These are phyloP conservation scores for Trametes sanguinea DNA, from an alignment of 768 basidiomycete species.

Conservation along the genomic window DNA sequence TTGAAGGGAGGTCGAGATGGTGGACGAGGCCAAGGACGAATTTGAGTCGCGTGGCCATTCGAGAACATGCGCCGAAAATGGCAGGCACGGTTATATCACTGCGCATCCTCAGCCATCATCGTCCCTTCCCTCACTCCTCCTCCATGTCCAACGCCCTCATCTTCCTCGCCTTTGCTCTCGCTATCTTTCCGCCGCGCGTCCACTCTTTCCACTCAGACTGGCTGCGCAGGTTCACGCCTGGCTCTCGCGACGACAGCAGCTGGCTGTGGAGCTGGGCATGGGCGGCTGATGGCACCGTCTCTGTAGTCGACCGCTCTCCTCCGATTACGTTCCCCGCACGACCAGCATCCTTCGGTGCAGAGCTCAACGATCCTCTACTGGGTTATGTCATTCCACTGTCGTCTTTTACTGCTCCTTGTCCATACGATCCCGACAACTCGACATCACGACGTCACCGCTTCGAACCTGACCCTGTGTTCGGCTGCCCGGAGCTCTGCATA, in stretches of 20 bases:
- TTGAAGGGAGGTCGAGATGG: not conserved
- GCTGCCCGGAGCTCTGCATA: constrained; percentile 70
- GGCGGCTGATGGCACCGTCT: constrained; percentile 52
- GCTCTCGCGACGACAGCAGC: constrained; percentile 31
- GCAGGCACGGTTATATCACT: constrained; percentile 17
- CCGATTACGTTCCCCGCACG: constrained; percentile 70
- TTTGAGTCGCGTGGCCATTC: constrained; percentile 5
- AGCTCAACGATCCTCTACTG: constrained; percentile 54
- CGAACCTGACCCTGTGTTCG: constrained; percentile 38
- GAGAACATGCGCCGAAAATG: constrained; percentile 11
- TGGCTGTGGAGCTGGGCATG: constrained; percentile 45
- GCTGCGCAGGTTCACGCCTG: constrained; percentile 31
- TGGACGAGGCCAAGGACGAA: not conserved
- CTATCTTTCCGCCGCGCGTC: constrained; percentile 2
- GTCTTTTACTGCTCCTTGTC: constrained; percentile 46
- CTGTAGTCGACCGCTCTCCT: constrained; percentile 75
- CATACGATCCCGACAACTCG: constrained; percentile 30
- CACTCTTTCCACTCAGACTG: constrained; percentile 29
- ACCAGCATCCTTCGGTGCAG: constrained; percentile 74
- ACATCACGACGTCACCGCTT: constrained; percentile 19
- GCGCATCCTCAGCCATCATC: constrained; percentile 6
- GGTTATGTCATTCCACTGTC: constrained; percentile 42
- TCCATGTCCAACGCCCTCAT: constrained; percentile 24
- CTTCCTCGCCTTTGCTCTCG: constrained; percentile 20
- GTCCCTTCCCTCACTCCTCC: constrained; percentile 5